These are phyloP conservation scores for Xylaria sp. DNA, from an alignment of 2,329 filamentous ascomycete species.

Conservation along the genomic window DNA sequence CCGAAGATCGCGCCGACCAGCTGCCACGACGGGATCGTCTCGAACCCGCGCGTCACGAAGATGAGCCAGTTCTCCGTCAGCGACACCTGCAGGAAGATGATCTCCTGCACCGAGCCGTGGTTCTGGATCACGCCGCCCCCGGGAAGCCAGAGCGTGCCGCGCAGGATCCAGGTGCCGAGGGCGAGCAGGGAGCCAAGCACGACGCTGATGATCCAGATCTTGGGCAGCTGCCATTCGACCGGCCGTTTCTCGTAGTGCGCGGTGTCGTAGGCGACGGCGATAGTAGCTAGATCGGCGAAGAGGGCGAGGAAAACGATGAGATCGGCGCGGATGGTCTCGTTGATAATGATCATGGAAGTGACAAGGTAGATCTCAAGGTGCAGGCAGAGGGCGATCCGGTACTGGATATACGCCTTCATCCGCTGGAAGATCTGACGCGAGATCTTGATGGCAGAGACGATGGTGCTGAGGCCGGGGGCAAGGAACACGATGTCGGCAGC, in stretches of 20 bases:
- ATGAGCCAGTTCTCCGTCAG: slow-evolving; percentile 79
- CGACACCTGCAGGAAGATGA: slow-evolving; percentile 73
- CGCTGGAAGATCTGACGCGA: slow-evolving; percentile 71
- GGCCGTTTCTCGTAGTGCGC: slow-evolving; percentile 70
- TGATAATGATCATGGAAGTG: slow-evolving; percentile 74
- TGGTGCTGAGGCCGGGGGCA: slow-evolving; percentile 67
- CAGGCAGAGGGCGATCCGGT: slow-evolving; percentile 69
- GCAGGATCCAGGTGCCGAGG: slow-evolving; percentile 68
- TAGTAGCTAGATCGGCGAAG: slow-evolving; percentile 74
- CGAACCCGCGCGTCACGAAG: slow-evolving; percentile 73
- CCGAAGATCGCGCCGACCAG: slow-evolving; percentile 67
- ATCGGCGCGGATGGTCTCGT: slow-evolving; percentile 69
- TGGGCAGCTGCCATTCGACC: slow-evolving; percentile 74
- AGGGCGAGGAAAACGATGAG: slow-evolving; percentile 75
- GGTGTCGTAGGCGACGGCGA: slow-evolving; percentile 74
- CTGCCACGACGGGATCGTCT: slow-evolving; percentile 72
- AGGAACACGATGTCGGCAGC: slow-evolving; percentile 71
- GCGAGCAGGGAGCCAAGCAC: slow-evolving; percentile 67
- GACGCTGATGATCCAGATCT: slow-evolving; percentile 73
- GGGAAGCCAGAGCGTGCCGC: slow-evolving; percentile 65
- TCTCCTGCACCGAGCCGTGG: slow-evolving; percentile 73
- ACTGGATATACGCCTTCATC: slow-evolving; percentile 73
- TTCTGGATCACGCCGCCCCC: slow-evolving; percentile 74
- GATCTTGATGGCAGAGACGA: slow-evolving; percentile 69
- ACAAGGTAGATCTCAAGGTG: slow-evolving; percentile 73